Conservation (phyloP, 108 stramenopile species). For the Chaetoceros tenuissimus region DNA sequence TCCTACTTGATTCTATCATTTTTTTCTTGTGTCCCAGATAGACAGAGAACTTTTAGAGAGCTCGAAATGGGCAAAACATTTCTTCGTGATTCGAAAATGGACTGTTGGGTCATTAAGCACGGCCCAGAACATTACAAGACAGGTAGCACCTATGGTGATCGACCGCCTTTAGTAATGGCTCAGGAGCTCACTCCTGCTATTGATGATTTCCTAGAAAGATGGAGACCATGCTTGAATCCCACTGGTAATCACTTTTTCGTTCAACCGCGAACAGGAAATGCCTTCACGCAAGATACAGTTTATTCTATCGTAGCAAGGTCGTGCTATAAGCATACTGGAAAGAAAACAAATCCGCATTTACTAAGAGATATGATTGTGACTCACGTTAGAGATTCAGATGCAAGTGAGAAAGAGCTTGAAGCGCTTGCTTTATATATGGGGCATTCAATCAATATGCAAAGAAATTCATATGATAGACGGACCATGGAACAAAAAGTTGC, state of each 20-base stretch:
- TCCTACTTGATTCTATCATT: conserved; percentile 68
- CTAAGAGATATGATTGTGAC: conserved; percentile 80
- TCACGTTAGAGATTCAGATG: conserved; percentile 71
- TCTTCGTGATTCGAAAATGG: conserved; percentile 22
- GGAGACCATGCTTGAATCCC: conserved; percentile 58
- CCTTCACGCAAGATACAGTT: conserved; percentile 58
- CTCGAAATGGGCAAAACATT: conserved; percentile 65
- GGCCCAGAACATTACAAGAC: conserved; percentile 80
- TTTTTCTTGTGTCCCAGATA: conserved; percentile 74
- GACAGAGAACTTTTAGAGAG: conserved; percentile 78
- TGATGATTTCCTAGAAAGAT: conserved; percentile 58
- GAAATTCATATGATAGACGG: conserved; percentile 74
- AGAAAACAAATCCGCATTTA: conserved; percentile 75
- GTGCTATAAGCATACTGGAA: conserved; percentile 70
- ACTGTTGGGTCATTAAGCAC: conserved; percentile 59
- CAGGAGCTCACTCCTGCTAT: conserved; percentile 50
- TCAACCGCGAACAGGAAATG: conserved; percentile 63
- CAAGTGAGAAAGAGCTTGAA: conserved; percentile 76
- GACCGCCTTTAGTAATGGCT: conserved; percentile 55
- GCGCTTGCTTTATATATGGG: conserved; percentile 84
- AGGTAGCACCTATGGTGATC: conserved; percentile 72
- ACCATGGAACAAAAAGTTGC: conserved; percentile 73
- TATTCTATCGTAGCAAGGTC: conserved; percentile 61
- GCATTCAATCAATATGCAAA: conserved; percentile 76
- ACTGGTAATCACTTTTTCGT: conserved; percentile 43